Base-by-base conservation (phyloP, 768 basidiomycete species). In the Tricholoma terreum region DNA sequence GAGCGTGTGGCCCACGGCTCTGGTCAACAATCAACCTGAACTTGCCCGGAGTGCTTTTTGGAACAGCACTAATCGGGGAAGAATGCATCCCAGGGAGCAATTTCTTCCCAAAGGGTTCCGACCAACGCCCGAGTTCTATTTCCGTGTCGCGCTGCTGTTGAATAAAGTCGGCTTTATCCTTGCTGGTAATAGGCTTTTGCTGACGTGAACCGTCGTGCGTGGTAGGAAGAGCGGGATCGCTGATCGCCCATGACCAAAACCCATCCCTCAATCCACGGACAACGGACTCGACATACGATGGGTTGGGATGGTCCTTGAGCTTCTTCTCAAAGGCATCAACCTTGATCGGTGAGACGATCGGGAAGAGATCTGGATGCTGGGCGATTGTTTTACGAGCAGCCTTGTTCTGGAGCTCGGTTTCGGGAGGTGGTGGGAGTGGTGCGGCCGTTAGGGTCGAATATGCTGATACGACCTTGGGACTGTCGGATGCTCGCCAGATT, bases 11-110 rank as follows among this genome's bases (percentile, higher is more conserved):
- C 0, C 75, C 76, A 0, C 67, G 62, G 45, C 65, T 71, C 8
- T 80, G 79, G 57, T 82, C 65, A 9, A 65, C 68, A 14, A 82
- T 62, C 0, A 82, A 66, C 0, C 73, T 58, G 8, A 74, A 58
- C 35, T 79, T 75, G 22, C 62, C 64, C 0, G 74, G 66, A 0
- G 57, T 52, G 0, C 65, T 61, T 34, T 77, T 77, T 0, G 76
- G 79, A 0, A 81, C 72, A 1, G 69, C 70, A 34, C 69, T 58
- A 0, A 79, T 61, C 0, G 76, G 80, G 54, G 71, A 68, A 27
- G 60, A 63, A 49, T 74, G 71, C 78, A 83, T 81, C 0, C 79
- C 79, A 0, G 76, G 78, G 0, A 77, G 63, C 3, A 78, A 66
- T 5, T 74, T 60, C 3, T 55, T 33, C 1, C 69, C 69, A 62